Conservation (phyloP, 2,329 filamentous ascomycete genomes). For the Diaporthe capsici region DNA sequence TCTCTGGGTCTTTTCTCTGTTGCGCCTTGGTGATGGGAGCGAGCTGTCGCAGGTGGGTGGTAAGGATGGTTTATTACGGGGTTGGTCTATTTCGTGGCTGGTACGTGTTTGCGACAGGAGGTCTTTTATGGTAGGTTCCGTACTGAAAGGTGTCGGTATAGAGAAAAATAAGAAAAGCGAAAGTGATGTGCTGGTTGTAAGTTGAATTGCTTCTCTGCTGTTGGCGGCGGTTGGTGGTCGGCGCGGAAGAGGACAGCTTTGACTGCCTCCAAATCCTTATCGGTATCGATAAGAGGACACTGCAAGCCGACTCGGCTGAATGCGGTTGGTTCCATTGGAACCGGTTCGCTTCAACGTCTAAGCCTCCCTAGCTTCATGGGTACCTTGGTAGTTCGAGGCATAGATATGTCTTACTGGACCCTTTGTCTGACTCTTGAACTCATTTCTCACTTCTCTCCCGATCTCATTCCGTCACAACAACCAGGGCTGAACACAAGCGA, state of each 20-base stretch:
- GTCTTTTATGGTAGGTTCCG: neutral
- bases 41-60: neutral
- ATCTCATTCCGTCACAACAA: neutral
- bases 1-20: neutral
- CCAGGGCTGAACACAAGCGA: neutral
- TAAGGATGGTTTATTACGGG: neutral
- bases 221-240: neutral
- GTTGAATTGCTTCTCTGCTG: neutral
- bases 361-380: neutral
- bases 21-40: neutral
- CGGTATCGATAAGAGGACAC: conserved; percentile 28
- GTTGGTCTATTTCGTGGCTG: neutral
- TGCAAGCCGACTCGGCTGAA: neutral
- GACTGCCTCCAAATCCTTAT: conserved; percentile 25
- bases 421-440: conserved; percentile 2
- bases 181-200: conserved; percentile 3
- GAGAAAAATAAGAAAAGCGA: neutral
- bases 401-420: neutral
- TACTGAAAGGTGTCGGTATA: neutral
- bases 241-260: conserved; percentile 38
- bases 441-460: conserved; percentile 5
- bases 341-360: neutral
- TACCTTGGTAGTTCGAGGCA: neutral
- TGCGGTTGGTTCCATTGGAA: neutral
- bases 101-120: neutral